Conservation (phyloP, 2,329 filamentous ascomycete genomes). For the Teratosphaeria destructans region DNA sequence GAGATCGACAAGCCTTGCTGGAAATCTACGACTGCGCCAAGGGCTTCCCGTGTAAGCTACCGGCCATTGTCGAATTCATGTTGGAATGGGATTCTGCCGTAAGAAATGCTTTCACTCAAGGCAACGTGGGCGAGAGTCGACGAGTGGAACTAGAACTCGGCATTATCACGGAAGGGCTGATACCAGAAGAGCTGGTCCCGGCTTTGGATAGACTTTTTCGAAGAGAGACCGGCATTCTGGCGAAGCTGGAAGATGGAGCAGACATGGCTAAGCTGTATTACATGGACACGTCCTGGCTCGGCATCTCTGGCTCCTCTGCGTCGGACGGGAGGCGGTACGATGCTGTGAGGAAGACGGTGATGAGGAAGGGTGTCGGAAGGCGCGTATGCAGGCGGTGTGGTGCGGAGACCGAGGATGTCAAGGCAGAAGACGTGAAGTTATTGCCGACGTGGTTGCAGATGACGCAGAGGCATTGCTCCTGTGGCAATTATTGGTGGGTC, state of each 20-base stretch:
- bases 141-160: conserved; percentile 42
- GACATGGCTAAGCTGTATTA: conserved; percentile 63
- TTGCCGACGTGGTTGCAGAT: conserved; percentile 21
- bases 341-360: conserved; percentile 43
- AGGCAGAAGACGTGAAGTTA: conserved; percentile 12
- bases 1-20: conserved; percentile 39
- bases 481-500: conserved; percentile 20
- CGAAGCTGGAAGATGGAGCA: conserved; percentile 47
- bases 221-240: conserved; percentile 42
- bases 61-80: conserved; percentile 37
- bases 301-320: conserved; percentile 33
- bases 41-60: conserved; percentile 36
- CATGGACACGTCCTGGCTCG: conserved; percentile 59
- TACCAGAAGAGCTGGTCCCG: conserved; percentile 38
- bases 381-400: conserved; percentile 36
- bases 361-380: conserved; percentile 24
- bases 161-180: conserved; percentile 41
- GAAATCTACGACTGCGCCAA: conserved; percentile 43
- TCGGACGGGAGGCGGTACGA: conserved; percentile 42
- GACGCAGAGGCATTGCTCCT: conserved; percentile 22
- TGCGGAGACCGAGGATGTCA: conserved; percentile 37
- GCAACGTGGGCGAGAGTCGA: conserved; percentile 33
- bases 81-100: conserved; percentile 57
- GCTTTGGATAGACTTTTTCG: conserved; percentile 34
- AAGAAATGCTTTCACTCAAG: conserved; percentile 43